Conservation (phyloP, 768 basidiomycete species). For the Rossbeevera mucosa region DNA sequence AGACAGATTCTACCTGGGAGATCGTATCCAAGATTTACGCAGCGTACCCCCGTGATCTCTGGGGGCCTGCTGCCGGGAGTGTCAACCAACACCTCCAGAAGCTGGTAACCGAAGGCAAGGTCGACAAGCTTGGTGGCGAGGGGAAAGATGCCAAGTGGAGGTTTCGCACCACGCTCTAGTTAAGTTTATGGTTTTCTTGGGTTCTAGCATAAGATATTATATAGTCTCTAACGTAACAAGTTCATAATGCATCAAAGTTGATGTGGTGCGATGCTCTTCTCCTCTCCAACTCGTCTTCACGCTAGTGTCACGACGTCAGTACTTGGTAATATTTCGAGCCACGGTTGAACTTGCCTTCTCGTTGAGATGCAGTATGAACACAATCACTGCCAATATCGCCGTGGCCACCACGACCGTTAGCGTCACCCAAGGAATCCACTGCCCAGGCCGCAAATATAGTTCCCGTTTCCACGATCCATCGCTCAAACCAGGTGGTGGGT, state of each 20-base stretch:
- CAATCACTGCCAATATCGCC: constrained; percentile 69
- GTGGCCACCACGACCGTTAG: constrained; percentile 75
- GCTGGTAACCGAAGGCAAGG: constrained; percentile 58
- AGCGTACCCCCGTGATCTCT: constrained; percentile 63
- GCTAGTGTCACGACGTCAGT: constrained; percentile 39
- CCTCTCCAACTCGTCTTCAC: constrained; percentile 91
- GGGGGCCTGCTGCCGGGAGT: constrained; percentile 66
- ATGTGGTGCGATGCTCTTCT: constrained; percentile 89
- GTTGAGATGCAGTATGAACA: constrained; percentile 81
- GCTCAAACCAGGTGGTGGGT: constrained; percentile 58
- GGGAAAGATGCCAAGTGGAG: constrained; percentile 50
- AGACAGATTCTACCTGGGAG: constrained; percentile 57
- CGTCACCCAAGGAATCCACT: constrained; percentile 99
- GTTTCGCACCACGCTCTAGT: constrained; percentile 14
- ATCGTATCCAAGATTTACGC: constrained; percentile 67
- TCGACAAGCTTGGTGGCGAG: constrained; percentile 48
- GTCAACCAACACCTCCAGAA: constrained; percentile 72
- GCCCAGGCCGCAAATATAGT: constrained; percentile 87
- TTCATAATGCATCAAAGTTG: constrained; percentile 84
- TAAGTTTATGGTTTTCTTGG: not conserved
- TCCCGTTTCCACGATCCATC: constrained; percentile 73
- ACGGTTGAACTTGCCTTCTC: constrained; percentile 68
- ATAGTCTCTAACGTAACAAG: constrained; percentile 18
- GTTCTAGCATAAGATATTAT: constrained; percentile 1
- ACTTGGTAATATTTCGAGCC: not conserved